Evolutionary conservation across 176 grass and related monocot genomes (phyloP), one percentile per base, ranked within the genome.

Genomic region (Musa acuminata): DNA sequence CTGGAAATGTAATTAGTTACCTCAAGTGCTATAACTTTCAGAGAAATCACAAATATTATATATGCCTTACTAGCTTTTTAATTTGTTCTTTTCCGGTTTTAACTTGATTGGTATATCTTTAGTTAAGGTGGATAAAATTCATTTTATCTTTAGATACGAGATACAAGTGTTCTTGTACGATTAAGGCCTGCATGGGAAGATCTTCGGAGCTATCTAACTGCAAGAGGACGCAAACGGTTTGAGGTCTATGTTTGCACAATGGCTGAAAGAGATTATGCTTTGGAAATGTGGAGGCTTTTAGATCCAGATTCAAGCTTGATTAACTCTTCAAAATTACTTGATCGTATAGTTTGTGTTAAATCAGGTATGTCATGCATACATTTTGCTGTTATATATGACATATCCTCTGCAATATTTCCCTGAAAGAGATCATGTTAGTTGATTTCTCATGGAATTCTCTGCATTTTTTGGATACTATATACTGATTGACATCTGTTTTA

Each of bases 241-340:
- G 95, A 99, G 84, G 95, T 99, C 26, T 99, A 89, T 80, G 95
- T 94, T 73, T 99, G 95, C 80, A 99, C 95, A 48, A 94, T 99
- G 95, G 95, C 95, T 43, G 95, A 99, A 81, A 93, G 95, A 91
- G 95, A 99, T 74, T 99, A 99, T 11, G 95, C 95, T 73, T 83
- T 99, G 80, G 95, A 99, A 85, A 99, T 99, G 90, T 99, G 95
- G 95, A 88, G 95, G 71, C 81, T 99, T 43, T 88, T 99, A 57
- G 95, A 99, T 76, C 95, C 95, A 35, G 90, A 94, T 81, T 91
- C 89, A 80, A 99, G 76, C 80, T 78, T 99, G 78, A 99, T 99
- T 49, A 87, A 81, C 74, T 89, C 88, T 82, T 71, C 83, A 75
- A 88, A 89, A 78, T 88, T 99, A 79, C 83, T 85, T 69, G 86